Base-by-base conservation (phyloP, 2,329 filamentous ascomycete species). In the Sporothrix globosa region DNA sequence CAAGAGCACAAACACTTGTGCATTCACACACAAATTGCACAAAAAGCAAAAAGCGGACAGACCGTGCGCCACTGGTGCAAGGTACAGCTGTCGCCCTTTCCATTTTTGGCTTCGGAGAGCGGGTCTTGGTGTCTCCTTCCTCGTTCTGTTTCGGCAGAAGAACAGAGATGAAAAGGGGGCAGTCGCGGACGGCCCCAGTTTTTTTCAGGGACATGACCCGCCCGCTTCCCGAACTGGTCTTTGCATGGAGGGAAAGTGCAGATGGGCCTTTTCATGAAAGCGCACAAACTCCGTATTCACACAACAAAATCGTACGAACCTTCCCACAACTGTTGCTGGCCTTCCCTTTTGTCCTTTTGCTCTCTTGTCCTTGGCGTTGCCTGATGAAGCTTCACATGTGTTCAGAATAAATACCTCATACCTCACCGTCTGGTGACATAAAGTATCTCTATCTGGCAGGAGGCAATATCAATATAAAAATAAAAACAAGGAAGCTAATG, bases 61-160 rank as follows among this genome's bases (percentile, higher is more conserved):
- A 30, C n/a, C 21, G 21, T 44, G n/a, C 30, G 21, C 19, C 50
- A 7, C 34, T 19, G 14, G 39, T 48, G 66, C 7, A 68, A 58
- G 66, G 39, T 68, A 58, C 66, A 52, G 52, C 52, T 46, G 1
- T 3, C 30, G 13, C 52, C 56, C 39, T 58, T 68, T 19, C 65
- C 50, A 17, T 46, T 68, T 48, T 46, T 3, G 66, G 39, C 39
- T 5, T 24, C 21, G 58, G 19, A n/a, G 48, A 63, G 27, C 24
- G 24, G 27, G 4, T 19, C 24, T 63, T 13, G 39, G 39, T 46
- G 41, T 9, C n/a, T 17, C n/a, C 27, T 61, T 39, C 34, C 19
- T 46, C 48, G 19, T n/a, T 50, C 48, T 48, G 21, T 63, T 24
- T 27, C 10, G 21, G n/a, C 3, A 46, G 58, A 17, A 17, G 27